phyloP scores from a whole-genome alignment of 768 basidiomycete genomes.

The Pisolithus orientalis region DNA sequence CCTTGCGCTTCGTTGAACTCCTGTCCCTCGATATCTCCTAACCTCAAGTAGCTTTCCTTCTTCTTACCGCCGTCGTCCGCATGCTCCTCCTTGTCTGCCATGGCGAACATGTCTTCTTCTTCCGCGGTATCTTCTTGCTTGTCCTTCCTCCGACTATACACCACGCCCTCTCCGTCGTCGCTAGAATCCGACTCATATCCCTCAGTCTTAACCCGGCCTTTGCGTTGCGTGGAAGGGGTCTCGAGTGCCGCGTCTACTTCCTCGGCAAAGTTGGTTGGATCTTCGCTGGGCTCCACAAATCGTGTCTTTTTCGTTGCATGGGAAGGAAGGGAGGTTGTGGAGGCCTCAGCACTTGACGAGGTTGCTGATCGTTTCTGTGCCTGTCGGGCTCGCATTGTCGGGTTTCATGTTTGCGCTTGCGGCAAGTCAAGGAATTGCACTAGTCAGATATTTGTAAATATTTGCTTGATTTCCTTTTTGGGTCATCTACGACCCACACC shows the following conservation, averaged over 20 bases:
- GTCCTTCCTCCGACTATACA: constrained; percentile 63
- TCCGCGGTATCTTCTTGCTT: constrained; percentile 56
- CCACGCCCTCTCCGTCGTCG: constrained; percentile 93
- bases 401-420: neutral
- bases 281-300: constrained; percentile 70
- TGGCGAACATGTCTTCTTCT: constrained; percentile 78
- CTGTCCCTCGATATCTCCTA: constrained; percentile 97
- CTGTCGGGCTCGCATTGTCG: constrained; percentile 32
- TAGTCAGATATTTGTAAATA: constrained; percentile 13
- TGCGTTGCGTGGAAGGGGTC: constrained; percentile 51
- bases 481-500: neutral
- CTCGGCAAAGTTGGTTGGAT: constrained; percentile 70
- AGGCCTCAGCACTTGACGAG: constrained; percentile 25
- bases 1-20: constrained; percentile 50
- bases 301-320: constrained; percentile 62
- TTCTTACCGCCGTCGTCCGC: constrained; percentile 43
- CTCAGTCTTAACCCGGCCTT: constrained; percentile 74
- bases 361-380: constrained; percentile 39
- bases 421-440: neutral
- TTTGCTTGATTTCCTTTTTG: constrained; percentile 11
- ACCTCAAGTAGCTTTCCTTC: constrained; percentile 68
- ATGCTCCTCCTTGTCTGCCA: constrained; percentile 50
- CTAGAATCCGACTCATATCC: constrained; percentile 94
- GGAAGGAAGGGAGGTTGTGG: constrained; percentile 20
- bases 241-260: constrained; percentile 74